Evolutionary conservation across 208 protist genomes (phyloP), one percentile per base, ranked within the genome.

Genomic region (Leishmania martiniquensis): DNA sequence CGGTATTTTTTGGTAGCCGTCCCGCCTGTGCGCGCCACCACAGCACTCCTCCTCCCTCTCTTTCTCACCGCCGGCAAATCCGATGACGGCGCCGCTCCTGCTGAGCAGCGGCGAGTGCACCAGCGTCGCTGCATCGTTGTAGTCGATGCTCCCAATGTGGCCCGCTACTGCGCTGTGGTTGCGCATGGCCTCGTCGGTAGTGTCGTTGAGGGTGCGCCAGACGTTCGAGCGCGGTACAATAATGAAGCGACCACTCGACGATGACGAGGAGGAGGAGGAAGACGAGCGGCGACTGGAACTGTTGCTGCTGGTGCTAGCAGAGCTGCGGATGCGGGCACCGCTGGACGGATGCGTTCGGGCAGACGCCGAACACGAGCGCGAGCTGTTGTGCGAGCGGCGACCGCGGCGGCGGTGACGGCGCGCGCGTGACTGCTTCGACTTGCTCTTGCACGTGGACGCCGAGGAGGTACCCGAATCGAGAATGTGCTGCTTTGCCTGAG

Each of bases 401-500:
- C 66, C n/a, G 25, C 44, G 66, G 25, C 44, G 66, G 44, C 44
- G 66, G 44, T 37, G 42, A 13, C n/a, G 44, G 44, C n/a, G 66
- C 29, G 42, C 51, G 15, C 57, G 77, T n/a, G 70, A 76, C 20
- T 52, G 47, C 3, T 54, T 55, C 34, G 69, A 70, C 73, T 76
- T 76, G 51, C 57, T 57, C 29, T 57, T 75, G 52, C 39, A 68
- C 29, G 37, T 55, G 15, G 80, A 80, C 42, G 75, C 42, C 10
- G 65, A 62, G 39, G 80, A 84, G 13, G 80, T 62, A 12, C 57
- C 54, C 22, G 75, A 78, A 42, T 92, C 83, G 7, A 96, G 80
- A 22, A 96, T 81, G n/a, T 83, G 81, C 78, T 93, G 90, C 82
- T 96, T 96, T 2, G 90, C 90, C 55, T 92, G 87, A 4, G 84